Base-by-base conservation (phyloP, 345 rosid genomes). In the Angophora floribunda region DNA sequence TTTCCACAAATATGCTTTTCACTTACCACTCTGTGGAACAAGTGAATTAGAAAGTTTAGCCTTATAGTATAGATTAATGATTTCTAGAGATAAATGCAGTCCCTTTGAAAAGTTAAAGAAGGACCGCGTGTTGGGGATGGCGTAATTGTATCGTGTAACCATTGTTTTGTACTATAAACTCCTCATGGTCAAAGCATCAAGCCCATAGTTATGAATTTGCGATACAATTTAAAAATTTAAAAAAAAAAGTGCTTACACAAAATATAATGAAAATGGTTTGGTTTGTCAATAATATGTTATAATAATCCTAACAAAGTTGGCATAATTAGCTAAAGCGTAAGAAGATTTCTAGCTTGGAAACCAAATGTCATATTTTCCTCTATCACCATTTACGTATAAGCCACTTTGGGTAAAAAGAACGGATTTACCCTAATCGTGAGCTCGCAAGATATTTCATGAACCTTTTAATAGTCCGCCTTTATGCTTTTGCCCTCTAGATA, bases 171-270 rank as follows among this genome's bases (percentile, higher is more conserved):
- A 24, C n/a, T 13, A 24, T 9, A 24, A 26, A 57, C 63, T 9
- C 63, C 13, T 57, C 92, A 53, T 51, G 84, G 93, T 94, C 51
- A 93, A 94, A 93, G 95, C 6, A 91, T 95, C 80, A 94, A 93
- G 86, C 92, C 94, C 50, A 89, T 94, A 85, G 90, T 86, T 4
- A 94, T 93, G 28, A 55, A 26, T 55, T 57, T 57, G 28, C 4
- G 12, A 57, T 57, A 57, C 63, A 22, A 57, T 22, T 11, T 24
- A 11, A 11, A 57, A 57, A 57, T 21, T 57, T 87, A 95, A 94
- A 86, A 19, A 55, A 57, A 49, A 57, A 24, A 57, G 22, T 55
- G 9, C n/a, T 2, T 57, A 28, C n/a, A 89, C 89, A 1, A 92
- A 89, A 65, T 36, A 87, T 24, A 57, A 36, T 0, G 0, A 57